Percentiles rank a stretch among this genome's conserved stretches.
phyloP scores from a whole-genome alignment of 2,329 filamentous ascomycete species.

The Ophiosphaerella herpotricha region DNA sequence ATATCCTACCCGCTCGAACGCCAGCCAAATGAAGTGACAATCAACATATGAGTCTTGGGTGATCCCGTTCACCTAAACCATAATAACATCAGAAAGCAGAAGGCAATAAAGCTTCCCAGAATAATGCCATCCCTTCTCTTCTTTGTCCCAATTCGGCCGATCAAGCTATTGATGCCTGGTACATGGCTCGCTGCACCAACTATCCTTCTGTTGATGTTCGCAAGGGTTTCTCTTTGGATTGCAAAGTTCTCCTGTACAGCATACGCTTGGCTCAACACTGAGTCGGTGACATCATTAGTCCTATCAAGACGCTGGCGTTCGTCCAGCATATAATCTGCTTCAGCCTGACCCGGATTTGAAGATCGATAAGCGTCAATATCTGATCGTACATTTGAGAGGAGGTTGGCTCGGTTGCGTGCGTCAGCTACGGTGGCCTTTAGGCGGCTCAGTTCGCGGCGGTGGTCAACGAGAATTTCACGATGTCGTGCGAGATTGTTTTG shows the following conservation, averaged over 20 bases:
- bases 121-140: conserved; percentile 95
- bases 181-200: conserved; percentile 87
- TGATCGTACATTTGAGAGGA: conserved; percentile 85
- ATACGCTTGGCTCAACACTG: conserved; percentile 91
- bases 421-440: conserved; percentile 75
- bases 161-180: conserved; percentile 89
- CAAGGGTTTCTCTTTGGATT: conserved; percentile 83
- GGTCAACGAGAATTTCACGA: conserved; percentile 84
- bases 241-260: conserved; percentile 92
- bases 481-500: conserved; percentile 93
- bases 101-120: conserved; percentile 84
- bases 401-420: conserved; percentile 83
- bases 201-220: conserved; percentile 88
- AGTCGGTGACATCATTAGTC: conserved; percentile 86
- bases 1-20: conserved; percentile 35
- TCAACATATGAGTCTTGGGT: neutral
- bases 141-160: conserved; percentile 89
- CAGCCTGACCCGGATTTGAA: conserved; percentile 77
- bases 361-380: conserved; percentile 90
- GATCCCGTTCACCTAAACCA: conserved; percentile 49
- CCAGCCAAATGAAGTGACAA: conserved; percentile 12
- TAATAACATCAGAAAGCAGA: conserved; percentile 86
- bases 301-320: conserved; percentile 86
- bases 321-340: conserved; percentile 96
- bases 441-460: conserved; percentile 79